A percentile compares a stretch with the other conserved stretches of the same genome.
Conservation (phyloP, 129 eudicot genomes). For the Kitagawia praeruptora region DNA sequence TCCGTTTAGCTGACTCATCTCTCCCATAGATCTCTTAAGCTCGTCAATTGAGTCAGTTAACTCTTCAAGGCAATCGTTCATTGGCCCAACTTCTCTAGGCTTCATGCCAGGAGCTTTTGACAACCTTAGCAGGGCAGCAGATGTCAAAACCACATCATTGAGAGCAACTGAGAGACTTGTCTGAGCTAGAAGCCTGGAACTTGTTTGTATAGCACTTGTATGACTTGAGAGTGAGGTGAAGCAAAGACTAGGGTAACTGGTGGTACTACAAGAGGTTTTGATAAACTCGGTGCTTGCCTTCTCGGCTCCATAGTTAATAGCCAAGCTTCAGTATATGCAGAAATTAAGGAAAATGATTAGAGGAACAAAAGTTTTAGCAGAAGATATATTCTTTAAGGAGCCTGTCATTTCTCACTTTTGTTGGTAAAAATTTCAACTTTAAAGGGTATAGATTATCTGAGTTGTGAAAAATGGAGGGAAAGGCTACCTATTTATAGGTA, state of each 20-base stretch:
- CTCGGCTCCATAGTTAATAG: background rate
- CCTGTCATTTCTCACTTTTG: background rate
- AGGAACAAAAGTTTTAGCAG: background rate
- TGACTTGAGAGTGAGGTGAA: slow-evolving; percentile 31
- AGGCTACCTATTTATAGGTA: slow-evolving; percentile 4
- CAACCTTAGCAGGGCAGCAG: slow-evolving; percentile 18
- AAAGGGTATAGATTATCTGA: background rate
- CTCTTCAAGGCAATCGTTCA: slow-evolving; percentile 37
- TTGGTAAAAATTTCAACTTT: background rate
- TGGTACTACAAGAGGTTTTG: slow-evolving; percentile 27
- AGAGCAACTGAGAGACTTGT: slow-evolving; percentile 38
- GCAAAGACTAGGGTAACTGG: slow-evolving; percentile 43
- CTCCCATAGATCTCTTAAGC: slow-evolving; percentile 25
- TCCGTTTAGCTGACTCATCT: slow-evolving; percentile 19
- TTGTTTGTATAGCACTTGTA: slow-evolving; percentile 25
- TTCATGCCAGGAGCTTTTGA: slow-evolving; percentile 16
- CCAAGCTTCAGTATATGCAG: background rate
- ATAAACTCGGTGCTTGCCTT: slow-evolving; percentile 19
- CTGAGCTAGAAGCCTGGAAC: slow-evolving; percentile 29
- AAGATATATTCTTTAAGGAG: background rate
- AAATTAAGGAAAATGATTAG: background rate
- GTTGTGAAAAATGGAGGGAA: slow-evolving; percentile 6
- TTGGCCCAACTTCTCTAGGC: slow-evolving; percentile 28
- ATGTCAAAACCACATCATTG: slow-evolving; percentile 15
- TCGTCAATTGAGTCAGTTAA: slow-evolving; percentile 26